Evolutionary conservation across 495 filamentous ascomycete genomes (phyloP), one percentile per base, ranked within the genome.

Genomic region (Wilcoxina mikolae): DNA sequence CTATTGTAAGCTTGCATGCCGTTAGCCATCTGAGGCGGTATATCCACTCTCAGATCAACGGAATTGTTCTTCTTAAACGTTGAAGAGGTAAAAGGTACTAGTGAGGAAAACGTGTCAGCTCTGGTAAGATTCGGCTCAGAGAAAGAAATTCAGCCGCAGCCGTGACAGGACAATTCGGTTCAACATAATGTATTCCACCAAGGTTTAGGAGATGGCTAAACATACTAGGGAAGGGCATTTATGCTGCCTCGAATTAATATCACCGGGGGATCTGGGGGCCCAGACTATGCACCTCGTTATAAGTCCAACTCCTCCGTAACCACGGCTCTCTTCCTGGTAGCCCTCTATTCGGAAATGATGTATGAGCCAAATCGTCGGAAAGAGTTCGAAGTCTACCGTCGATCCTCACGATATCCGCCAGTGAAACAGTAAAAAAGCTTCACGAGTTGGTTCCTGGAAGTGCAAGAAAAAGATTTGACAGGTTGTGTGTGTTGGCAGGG

Each of bases 1-100:
- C 58, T 54, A 29, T 60, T 65, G 43, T 65, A 65, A 20, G 54
- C 61, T 38, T 61, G 62, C 63, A 66, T 66, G 24, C 54, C 54
- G 62, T 62, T 65, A 33, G 54, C 35, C 39, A 60, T 52, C 20
- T 52, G 49, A 17, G 28, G 49, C 17, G 62, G 61, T 17, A 60
- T 65, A 45, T 65, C 62, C n/a, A 65, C 62, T 65, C 62, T 61
- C 44, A 65, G 42, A 46, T 65, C 61, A 15, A 52, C 33, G 46
- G 56, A 44, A 38, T 59, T 59, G 38, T 50, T 64, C 53, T 65
- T 65, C 49, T 65, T 65, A 46, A 62, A 65, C 31, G 62, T 27
- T 12, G 58, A 55, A 43, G 61, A 54, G 50, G 47, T 33, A 31
- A 52, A 52, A 24, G 49, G 31, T 26, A 52, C 49, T 52, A 49